Conservation (phyloP, 2,329 filamentous ascomycete genomes). For the Neonectria faginata region DNA sequence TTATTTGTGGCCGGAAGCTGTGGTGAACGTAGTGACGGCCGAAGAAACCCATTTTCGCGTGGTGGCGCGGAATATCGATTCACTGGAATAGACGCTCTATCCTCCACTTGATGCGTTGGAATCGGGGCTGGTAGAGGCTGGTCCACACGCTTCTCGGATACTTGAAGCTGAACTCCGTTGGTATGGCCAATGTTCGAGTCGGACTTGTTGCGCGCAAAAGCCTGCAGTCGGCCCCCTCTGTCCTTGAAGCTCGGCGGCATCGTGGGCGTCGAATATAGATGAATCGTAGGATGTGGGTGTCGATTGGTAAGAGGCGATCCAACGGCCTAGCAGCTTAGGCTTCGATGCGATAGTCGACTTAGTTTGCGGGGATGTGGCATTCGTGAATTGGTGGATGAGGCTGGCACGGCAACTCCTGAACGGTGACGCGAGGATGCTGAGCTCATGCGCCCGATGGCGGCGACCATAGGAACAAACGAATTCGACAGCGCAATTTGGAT, state of each 20-base stretch:
- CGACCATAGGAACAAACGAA: background rate
- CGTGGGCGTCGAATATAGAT: constrained; percentile 16
- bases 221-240: constrained; percentile 47
- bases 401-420: constrained; percentile 22
- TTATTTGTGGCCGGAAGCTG: constrained; percentile 31
- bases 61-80: constrained; percentile 46
- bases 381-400: constrained; percentile 16
- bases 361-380: constrained; percentile 33
- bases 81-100: constrained; percentile 52
- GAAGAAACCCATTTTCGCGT: constrained; percentile 42
- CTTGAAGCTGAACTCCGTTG: constrained; percentile 36
- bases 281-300: constrained; percentile 2
- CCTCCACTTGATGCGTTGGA: constrained; percentile 48
- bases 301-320: constrained; percentile 14
- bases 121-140: constrained; percentile 30
- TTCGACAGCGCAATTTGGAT: background rate
- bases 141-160: constrained; percentile 37
- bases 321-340: constrained; percentile 18
- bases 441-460: constrained; percentile 1
- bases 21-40: constrained; percentile 42
- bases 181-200: constrained; percentile 39
- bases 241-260: constrained; percentile 50
- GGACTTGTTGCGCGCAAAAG: constrained; percentile 47
- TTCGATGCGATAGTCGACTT: constrained; percentile 29
- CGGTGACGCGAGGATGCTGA: constrained; percentile 13